Conservation (phyloP, 2,329 filamentous ascomycete genomes). For the Fusarium nisikadoi region DNA sequence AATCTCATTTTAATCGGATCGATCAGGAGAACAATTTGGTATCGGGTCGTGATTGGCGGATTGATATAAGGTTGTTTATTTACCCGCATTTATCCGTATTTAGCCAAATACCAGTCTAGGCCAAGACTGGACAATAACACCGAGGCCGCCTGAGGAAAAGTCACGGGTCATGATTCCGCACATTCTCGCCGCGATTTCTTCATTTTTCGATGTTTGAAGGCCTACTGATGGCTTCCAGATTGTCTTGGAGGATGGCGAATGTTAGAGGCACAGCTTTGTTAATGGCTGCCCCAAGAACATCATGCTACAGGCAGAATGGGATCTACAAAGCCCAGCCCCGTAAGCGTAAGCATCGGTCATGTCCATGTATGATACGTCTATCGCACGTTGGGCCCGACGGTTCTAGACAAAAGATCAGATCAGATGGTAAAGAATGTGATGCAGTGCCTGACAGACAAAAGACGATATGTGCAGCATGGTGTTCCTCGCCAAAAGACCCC, state of each 20-base stretch:
- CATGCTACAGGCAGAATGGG: background rate
- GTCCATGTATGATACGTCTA: background rate
- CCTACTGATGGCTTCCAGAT: background rate
- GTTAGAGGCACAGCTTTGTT: background rate
- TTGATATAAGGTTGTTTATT: constrained; percentile 18
- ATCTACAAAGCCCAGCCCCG: background rate
- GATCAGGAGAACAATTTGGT: background rate
- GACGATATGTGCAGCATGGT: constrained; percentile 2
- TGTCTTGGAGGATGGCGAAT: background rate
- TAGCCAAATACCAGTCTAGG: constrained; percentile 16
- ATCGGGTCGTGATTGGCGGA: background rate
- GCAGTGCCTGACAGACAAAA: background rate
- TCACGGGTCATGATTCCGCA: constrained; percentile 1
- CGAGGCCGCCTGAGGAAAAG: background rate
- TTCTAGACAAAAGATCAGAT: constrained; percentile 10
- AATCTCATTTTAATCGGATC: background rate
- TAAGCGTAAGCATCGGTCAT: background rate
- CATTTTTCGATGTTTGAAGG: background rate
- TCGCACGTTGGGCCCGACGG: background rate
- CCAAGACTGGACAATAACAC: constrained; percentile 21
- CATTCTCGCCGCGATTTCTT: background rate
- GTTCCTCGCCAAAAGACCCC: constrained; percentile 4
- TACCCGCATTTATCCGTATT: constrained; percentile 28
- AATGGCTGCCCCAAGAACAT: background rate
- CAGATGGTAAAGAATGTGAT: background rate